Percentiles rank a stretch among this genome's conserved stretches.
Evolutionary conservation across 164 flowering plant species (phyloP).

Genomic region (Brasenia schreberi): DNA sequence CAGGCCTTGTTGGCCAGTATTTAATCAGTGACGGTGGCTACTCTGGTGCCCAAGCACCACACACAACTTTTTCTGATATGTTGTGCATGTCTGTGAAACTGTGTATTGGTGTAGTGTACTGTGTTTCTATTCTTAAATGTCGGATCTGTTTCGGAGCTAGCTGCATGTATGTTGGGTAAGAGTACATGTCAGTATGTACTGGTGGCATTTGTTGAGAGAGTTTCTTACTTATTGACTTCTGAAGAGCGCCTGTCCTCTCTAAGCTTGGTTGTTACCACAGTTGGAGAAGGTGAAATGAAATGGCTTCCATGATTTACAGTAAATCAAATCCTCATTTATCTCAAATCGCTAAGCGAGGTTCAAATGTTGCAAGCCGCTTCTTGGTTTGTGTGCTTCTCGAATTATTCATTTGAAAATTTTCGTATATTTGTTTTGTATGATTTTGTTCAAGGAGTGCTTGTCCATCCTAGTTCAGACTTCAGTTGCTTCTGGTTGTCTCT

Average conservation of each 20-base stretch:
- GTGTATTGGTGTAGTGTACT: not conserved
- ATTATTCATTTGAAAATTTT: too few species aligned
- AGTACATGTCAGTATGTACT: not conserved
- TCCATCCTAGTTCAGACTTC: not conserved
- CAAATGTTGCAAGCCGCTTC: not conserved
- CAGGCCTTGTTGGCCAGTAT: too few species aligned
- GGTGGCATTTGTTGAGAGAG: not conserved
- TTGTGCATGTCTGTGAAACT: too few species aligned
- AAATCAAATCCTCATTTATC: constrained; percentile 1
- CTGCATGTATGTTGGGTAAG: constrained; percentile 1
- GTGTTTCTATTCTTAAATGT: constrained; percentile 2
- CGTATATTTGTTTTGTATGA: not conserved
- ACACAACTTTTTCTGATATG: too few species aligned
- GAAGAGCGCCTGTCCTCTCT: not conserved
- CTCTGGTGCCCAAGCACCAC: too few species aligned
- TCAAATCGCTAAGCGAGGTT: not conserved
- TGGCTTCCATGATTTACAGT: not conserved
- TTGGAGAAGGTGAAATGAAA: constrained; percentile 1
- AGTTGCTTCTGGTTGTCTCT: too few species aligned
- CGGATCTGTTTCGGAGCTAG: constrained; percentile 4
- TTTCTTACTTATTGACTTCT: not conserved
- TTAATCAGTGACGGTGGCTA: too few species aligned
- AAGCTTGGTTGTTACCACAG: constrained; percentile 1
- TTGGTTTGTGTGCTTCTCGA: not conserved
- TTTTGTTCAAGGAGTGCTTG: not conserved